Evolutionary conservation across 148 eudicot genomes (phyloP).

Genomic region (Amaranthus cruentus): DNA sequence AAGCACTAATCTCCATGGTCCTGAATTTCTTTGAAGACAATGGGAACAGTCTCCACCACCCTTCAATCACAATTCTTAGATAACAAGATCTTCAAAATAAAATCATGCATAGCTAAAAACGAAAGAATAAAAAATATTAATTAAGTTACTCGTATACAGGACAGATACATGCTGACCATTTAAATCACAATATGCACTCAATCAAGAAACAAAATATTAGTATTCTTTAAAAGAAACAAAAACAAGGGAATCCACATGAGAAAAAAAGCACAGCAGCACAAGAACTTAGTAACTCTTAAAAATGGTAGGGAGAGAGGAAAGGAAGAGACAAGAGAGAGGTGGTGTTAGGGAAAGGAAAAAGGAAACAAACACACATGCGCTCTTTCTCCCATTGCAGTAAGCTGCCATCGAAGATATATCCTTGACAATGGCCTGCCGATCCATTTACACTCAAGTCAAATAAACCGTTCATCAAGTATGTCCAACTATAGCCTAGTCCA

Average conservation of each 20-base stretch:
- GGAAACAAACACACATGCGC: conserved; percentile 99
- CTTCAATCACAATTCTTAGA: not conserved
- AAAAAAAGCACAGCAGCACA: conserved; percentile 27
- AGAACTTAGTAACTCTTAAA: conserved; percentile 38
- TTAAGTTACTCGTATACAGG: not conserved
- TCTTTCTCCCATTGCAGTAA: conserved; percentile 91
- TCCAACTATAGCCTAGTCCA: conserved; percentile 45
- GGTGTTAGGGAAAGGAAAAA: conserved; percentile 97
- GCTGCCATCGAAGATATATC: conserved; percentile 98
- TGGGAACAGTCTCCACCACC: not conserved
- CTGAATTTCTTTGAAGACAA: not conserved
- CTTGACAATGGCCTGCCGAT: conserved; percentile 97
- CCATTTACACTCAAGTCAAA: conserved; percentile 89
- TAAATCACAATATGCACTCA: not conserved
- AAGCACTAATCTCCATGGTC: not conserved
- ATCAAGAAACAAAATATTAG: not conserved
- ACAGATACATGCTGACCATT: not conserved
- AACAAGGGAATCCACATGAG: conserved; percentile 17
- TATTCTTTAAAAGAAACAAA: conserved; percentile 15
- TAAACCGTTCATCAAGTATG: conserved; percentile 51
- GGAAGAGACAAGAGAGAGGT: conserved; percentile 78
- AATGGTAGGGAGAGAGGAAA: conserved; percentile 51
- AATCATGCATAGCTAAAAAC: not conserved
- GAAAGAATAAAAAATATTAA: not conserved
- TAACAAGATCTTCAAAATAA: not conserved